These are phyloP conservation scores for Wickerhamiella parazyma DNA, from an alignment of 805 yeast genomes.

Conservation along the genomic window DNA sequence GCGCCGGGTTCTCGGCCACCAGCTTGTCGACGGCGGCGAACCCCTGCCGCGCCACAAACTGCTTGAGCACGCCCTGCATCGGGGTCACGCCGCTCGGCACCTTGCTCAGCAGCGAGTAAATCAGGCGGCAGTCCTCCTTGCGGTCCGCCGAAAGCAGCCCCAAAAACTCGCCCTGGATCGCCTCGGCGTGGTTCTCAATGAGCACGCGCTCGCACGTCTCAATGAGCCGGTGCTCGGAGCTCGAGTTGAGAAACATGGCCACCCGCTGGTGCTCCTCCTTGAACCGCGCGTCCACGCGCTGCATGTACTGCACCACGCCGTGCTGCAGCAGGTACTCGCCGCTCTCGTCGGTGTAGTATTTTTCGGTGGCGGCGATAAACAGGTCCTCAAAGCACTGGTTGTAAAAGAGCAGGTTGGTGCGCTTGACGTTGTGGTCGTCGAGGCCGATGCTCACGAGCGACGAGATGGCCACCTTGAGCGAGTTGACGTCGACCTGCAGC, in stretches of 20 bases:
- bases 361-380: slow-evolving; percentile 45
- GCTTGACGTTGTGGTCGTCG: slow-evolving; percentile 78
- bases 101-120: slow-evolving; percentile 62
- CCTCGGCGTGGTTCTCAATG: slow-evolving; percentile 63
- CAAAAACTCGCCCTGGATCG: slow-evolving; percentile 64
- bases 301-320: slow-evolving; percentile 82
- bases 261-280: slow-evolving; percentile 72
- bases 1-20: slow-evolving; percentile 26
- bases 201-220: slow-evolving; percentile 63
- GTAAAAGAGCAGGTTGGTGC: slow-evolving; percentile 70
- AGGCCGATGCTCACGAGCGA: slow-evolving; percentile 85
- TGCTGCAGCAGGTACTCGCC: slow-evolving; percentile 50
- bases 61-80: slow-evolving; percentile 56
- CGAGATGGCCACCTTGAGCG: slow-evolving; percentile 60
- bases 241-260: slow-evolving; percentile 69
- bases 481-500: slow-evolving; percentile 51
- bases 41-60: slow-evolving; percentile 58
- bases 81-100: slow-evolving; percentile 72
- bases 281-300: slow-evolving; percentile 68
- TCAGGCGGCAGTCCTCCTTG: slow-evolving; percentile 58
- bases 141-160: slow-evolving; percentile 61
- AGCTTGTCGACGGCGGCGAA: slow-evolving; percentile 45
- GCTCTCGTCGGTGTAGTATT: slow-evolving; percentile 58
- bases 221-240: slow-evolving; percentile 63
- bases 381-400: slow-evolving; percentile 63